Conservation (phyloP, 1,284 basidiomycete species). For the Cryptococcus sp. region DNA sequence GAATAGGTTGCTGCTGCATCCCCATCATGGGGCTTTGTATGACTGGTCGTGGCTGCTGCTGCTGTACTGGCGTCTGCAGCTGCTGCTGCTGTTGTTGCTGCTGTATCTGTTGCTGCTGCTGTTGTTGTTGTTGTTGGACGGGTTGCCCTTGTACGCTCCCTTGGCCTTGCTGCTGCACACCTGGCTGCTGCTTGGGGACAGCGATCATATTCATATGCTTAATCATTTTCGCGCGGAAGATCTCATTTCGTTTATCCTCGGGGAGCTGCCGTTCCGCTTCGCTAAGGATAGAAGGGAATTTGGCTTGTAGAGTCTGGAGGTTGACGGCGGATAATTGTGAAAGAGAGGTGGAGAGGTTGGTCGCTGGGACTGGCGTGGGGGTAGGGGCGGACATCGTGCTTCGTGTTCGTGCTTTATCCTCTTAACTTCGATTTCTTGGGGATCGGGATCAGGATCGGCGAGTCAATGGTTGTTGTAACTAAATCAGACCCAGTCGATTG, state of each 20-base stretch:
- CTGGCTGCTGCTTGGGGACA: not conserved
- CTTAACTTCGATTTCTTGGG: too few species aligned
- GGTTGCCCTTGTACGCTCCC: not conserved
- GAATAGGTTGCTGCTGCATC: slow-evolving; percentile 6
- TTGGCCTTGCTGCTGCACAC: not conserved
- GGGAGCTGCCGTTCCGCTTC: slow-evolving; percentile 35
- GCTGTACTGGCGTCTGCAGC: slow-evolving; percentile 9
- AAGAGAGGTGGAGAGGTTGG: slow-evolving; percentile 1
- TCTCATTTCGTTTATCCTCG: slow-evolving; percentile 18
- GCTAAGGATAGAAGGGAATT: slow-evolving; percentile 31
- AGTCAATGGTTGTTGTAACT: too few species aligned
- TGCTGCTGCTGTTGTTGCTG: slow-evolving; percentile 15
- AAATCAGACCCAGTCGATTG: too few species aligned
- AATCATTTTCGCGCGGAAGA: slow-evolving; percentile 20
- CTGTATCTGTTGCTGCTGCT: not conserved
- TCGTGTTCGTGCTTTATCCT: too few species aligned
- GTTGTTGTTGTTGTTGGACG: slow-evolving; percentile 1
- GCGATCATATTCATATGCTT: slow-evolving; percentile 8
- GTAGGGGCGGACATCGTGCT: too few species aligned
- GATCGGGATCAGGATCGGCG: too few species aligned
- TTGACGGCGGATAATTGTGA: slow-evolving; percentile 8
- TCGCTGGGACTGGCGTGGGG: not conserved
- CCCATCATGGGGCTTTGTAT: slow-evolving; percentile 8
- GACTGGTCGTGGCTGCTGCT: slow-evolving; percentile 8
- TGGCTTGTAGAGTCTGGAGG: slow-evolving; percentile 13